Percentiles rank a stretch among this genome's conserved stretches.
phyloP scores from a whole-genome alignment of 2,329 filamentous ascomycete genomes.

The Epichloe typhina region DNA sequence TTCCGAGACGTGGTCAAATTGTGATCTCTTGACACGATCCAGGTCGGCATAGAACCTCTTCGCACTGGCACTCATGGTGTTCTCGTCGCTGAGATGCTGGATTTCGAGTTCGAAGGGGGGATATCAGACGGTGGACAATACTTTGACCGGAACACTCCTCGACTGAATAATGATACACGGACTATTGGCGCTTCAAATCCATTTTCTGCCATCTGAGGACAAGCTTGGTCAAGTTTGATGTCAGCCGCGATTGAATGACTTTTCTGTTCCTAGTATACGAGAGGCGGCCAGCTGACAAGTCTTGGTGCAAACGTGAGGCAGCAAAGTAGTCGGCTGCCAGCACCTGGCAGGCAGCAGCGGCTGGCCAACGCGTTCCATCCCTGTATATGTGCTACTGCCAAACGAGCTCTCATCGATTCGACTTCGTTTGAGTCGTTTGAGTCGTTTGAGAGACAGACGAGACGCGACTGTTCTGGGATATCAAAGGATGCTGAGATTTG shows the following conservation, averaged over 20 bases:
- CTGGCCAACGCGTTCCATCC: neutral
- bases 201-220: neutral
- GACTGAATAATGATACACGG: neutral
- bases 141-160: neutral
- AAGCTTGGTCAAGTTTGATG: neutral
- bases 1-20: constrained; percentile 35
- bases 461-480: no score
- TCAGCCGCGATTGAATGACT: neutral
- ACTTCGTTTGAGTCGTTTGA: no score
- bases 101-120: neutral
- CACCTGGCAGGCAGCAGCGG: neutral
- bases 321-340: neutral
- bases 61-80: neutral
- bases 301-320: neutral
- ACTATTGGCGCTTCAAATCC: neutral
- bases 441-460: no score
- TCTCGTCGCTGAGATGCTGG: neutral
- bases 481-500: no score
- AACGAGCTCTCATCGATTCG: no score
- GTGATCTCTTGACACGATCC: constrained; percentile 22
- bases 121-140: neutral
- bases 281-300: no score
- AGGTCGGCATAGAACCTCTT: constrained; percentile 44
- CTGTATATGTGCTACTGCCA: no score
- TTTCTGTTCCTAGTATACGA: no score